A percentile compares a stretch with the other conserved stretches of the same genome.
Evolutionary conservation across 257 asterid genomes (phyloP).

Genomic region (Capsicum rhomboideum): DNA sequence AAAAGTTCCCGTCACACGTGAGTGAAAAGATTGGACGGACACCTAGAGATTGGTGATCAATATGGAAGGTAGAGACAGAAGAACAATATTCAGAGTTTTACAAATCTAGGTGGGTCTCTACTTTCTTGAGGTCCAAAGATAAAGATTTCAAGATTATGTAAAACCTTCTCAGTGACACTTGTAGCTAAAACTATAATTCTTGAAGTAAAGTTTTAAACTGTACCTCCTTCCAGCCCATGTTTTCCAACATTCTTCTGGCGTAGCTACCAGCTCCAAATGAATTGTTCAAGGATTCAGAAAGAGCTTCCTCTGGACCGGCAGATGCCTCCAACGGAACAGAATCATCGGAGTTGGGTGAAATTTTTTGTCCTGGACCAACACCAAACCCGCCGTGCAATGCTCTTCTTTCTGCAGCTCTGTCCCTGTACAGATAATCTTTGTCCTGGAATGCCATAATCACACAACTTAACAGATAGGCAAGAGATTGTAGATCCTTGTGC

Average conservation of each 20-base stretch:
- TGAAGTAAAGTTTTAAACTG: neutral
- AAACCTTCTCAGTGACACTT: neutral
- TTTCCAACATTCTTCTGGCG: slow-evolving; percentile 69
- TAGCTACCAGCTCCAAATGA: slow-evolving; percentile 88
- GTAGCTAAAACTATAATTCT: neutral
- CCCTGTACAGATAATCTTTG: slow-evolving; percentile 45
- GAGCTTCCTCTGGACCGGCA: slow-evolving; percentile 48
- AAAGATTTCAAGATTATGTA: neutral
- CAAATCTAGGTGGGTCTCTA: neutral
- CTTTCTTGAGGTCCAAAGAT: neutral
- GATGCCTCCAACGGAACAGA: slow-evolving; percentile 35
- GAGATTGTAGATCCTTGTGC: neutral
- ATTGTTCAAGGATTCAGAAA: slow-evolving; percentile 59
- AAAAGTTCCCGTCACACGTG: neutral
- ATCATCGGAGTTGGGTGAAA: slow-evolving; percentile 18
- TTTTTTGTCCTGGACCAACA: slow-evolving; percentile 89
- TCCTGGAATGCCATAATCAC: slow-evolving; percentile 24
- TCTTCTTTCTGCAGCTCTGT: slow-evolving; percentile 97
- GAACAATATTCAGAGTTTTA: neutral
- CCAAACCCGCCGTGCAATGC: slow-evolving; percentile 89
- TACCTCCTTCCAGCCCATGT: slow-evolving; percentile 99
- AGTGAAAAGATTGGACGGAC: neutral
- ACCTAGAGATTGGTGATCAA: neutral
- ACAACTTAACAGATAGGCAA: neutral
- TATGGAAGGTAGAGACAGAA: neutral